Evolutionary conservation across 164 flowering plant genomes (phyloP).

Genomic region (Piper betle): DNA sequence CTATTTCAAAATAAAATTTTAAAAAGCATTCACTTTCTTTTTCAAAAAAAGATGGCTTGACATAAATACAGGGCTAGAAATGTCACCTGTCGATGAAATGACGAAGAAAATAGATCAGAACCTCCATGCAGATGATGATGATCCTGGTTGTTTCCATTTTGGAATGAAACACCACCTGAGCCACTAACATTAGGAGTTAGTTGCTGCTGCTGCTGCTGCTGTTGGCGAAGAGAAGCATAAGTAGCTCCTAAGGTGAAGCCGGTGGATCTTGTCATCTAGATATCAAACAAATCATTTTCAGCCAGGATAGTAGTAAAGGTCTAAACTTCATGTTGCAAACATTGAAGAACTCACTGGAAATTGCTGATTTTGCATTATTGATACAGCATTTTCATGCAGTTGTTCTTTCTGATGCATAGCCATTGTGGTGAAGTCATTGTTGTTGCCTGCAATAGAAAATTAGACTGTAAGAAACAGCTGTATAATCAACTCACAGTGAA

Average conservation of each 20-base stretch:
- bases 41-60: neutral
- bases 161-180: conserved; percentile 40
- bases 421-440: conserved; percentile 48
- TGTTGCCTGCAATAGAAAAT: conserved; percentile 36
- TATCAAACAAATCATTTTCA: neutral
- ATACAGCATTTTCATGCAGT: conserved; percentile 57
- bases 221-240: conserved; percentile 65
- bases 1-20: no score
- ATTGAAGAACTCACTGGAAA: conserved; percentile 47
- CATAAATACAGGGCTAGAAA: neutral
- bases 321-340: neutral
- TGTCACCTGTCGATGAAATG: conserved; percentile 70
- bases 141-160: conserved; percentile 64
- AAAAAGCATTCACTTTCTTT: neutral
- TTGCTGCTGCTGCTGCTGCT: conserved; percentile 27
- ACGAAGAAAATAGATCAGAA: conserved; percentile 69
- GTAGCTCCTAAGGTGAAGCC: conserved; percentile 74
- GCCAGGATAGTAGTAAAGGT: neutral
- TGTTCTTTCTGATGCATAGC: conserved; percentile 87
- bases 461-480: neutral
- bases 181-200: conserved; percentile 59
- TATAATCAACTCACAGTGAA: no score
- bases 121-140: conserved; percentile 69
- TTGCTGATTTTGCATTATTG: conserved; percentile 83
- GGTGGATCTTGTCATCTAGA: conserved; percentile 67